Evolutionary conservation across 179 eudicot genomes (phyloP).

Genomic region (Silene vulgaris): DNA sequence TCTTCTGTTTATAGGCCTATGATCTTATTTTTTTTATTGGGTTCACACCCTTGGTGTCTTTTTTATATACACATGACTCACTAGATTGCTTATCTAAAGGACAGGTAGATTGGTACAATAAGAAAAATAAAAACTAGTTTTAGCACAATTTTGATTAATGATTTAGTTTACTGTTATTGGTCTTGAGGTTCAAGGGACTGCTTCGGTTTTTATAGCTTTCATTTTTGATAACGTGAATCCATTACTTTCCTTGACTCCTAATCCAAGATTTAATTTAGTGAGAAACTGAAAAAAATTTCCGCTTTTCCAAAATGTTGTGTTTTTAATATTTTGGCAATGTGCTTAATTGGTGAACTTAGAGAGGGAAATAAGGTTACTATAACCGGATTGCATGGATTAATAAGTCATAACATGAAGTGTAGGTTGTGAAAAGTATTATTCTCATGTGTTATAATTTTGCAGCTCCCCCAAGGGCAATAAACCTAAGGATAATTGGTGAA

Average conservation of each 20-base stretch:
- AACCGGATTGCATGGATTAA: background rate
- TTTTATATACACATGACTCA: background rate
- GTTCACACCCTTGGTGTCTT: background rate
- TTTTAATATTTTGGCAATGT: background rate
- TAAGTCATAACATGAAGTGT: constrained; percentile 3
- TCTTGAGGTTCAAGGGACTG: background rate
- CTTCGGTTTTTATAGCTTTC: background rate
- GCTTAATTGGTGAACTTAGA: background rate
- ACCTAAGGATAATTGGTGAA: constrained; percentile 76
- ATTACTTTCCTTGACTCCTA: background rate
- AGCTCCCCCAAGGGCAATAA: constrained; percentile 89
- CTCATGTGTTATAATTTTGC: constrained; percentile 28
- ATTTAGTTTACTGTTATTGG: background rate
- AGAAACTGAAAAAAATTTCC: background rate
- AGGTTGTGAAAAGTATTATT: constrained; percentile 11
- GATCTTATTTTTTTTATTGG: too few species aligned
- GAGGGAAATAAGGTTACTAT: too few species aligned
- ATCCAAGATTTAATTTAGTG: background rate
- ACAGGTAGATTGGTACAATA: background rate
- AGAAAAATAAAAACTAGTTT: too few species aligned
- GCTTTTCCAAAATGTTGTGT: background rate
- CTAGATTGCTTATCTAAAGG: background rate
- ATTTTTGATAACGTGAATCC: background rate
- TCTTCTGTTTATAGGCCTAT: background rate
- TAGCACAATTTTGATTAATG: background rate